Evolutionary conservation across 805 yeast genomes (phyloP), one percentile per base, ranked within the genome.

Genomic region (Zygotorulaspora chibaensis): DNA sequence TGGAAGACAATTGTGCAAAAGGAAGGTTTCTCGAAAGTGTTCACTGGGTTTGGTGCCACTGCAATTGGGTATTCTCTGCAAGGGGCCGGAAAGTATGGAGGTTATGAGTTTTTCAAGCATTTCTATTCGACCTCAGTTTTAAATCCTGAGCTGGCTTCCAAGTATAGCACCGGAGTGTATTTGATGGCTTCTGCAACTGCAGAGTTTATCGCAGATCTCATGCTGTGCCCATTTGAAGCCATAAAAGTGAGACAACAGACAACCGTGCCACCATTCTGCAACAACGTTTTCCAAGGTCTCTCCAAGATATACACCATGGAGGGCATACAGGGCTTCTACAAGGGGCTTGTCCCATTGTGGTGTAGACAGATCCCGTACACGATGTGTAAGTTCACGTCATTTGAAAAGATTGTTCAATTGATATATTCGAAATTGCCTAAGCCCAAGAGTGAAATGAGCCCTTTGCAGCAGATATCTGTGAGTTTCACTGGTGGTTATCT

Each of bases 321-420:
- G 62, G 95, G 96, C 11, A 51, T 84, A 43, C 80, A 72, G 17
- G 87, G 88, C 1, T 73, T 91, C 42, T 91, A 90, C 73, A 84
- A 86, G 62, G 98, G 98, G 43, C 70, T 91, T 43, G 83, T 81
- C 8, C 98, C 99, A 11, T 74, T 91, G 54, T 93, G 98, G 98
- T 79, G 82, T 48, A 84, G 98, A 73, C 99, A 91, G 70, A 85
- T 91, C 58, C 99, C 98, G n/a, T 91, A 91, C 73, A 91, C 98
- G 23, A 90, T 91, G 96, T 95, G 86, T 51, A 91, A 93, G 71
- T 93, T 91, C 68, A 91, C 97, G 8, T 78, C 95, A 20, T 91
- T 93, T 71, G 99, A 91, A 72, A 85, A 81, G 64, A 85, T 90
- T 42, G 97, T 91, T 27, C 88, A 83, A 60, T 66, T 70, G 40